phyloP scores from a whole-genome alignment of 805 yeast species.

The Nakazawaea wyomingensis region DNA sequence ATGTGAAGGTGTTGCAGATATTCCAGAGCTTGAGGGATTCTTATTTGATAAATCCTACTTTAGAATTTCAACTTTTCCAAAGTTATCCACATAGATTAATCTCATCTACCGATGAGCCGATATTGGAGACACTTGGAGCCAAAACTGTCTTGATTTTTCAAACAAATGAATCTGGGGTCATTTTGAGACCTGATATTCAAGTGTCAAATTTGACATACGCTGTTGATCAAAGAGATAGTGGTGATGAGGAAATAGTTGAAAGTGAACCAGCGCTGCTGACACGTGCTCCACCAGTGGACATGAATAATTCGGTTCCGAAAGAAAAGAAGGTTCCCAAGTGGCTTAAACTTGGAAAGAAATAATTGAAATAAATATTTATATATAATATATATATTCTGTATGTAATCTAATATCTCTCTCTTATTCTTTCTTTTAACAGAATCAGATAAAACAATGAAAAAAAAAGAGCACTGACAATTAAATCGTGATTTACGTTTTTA shows the following conservation, averaged over 20 bases:
- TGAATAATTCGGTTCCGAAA: background rate
- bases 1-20: background rate
- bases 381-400: too few species aligned
- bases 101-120: conserved; percentile 29
- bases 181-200: conserved; percentile 2
- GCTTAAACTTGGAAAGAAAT: background rate
- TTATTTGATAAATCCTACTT: conserved; percentile 1
- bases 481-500: too few species aligned
- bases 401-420: too few species aligned
- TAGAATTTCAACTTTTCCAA: conserved; percentile 7
- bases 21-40: conserved; percentile 3
- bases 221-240: conserved; percentile 12
- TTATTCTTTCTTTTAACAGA: too few species aligned
- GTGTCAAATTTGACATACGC: conserved; percentile 3
- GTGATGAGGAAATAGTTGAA: conserved; percentile 7
- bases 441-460: too few species aligned
- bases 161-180: background rate
- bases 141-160: conserved; percentile 7
- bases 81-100: conserved; percentile 72
- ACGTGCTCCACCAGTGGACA: background rate
- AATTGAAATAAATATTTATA: too few species aligned
- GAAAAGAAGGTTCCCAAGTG: conserved; percentile 27
- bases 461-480: too few species aligned
- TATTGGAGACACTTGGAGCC: conserved; percentile 6
- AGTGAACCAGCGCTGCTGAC: background rate